These are phyloP conservation scores for Ambispora gerdemannii DNA, from an alignment of 192 early-diverging fungal species.

Conservation along the genomic window DNA sequence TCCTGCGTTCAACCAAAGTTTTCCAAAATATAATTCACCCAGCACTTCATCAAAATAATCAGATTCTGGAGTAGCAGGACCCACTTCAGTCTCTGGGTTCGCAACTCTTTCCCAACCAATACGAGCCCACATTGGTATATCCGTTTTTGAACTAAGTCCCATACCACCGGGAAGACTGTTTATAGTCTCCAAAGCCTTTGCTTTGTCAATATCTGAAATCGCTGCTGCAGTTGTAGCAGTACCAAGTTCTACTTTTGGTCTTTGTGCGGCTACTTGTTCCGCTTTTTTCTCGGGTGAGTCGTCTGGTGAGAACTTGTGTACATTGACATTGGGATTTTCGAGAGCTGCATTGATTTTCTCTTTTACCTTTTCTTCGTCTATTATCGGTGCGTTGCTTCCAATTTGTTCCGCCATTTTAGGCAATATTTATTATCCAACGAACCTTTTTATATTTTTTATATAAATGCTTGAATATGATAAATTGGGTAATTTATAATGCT, in stretches of 20 bases:
- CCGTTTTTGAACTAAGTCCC: not conserved
- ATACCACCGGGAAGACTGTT: constrained; percentile 11
- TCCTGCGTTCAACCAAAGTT: constrained; percentile 25
- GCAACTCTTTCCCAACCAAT: constrained; percentile 18
- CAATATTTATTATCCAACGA: too few relatives aligned
- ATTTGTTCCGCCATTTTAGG: too few relatives aligned
- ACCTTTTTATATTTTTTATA: too few relatives aligned
- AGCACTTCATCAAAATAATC: constrained; percentile 18
- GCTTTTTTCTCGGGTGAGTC: constrained; percentile 21
- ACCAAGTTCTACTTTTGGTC: too few relatives aligned
- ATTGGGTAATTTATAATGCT: too few relatives aligned
- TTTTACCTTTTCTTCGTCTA: not conserved
- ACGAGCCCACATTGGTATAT: constrained; percentile 21
- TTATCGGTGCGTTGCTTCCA: too few relatives aligned
- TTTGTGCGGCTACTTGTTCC: not conserved
- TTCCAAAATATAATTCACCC: constrained; percentile 17
- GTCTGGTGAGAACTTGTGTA: constrained; percentile 3
- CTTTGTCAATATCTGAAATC: not conserved
- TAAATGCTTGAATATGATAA: too few relatives aligned
- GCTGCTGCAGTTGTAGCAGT: not conserved
- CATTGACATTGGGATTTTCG: not conserved
- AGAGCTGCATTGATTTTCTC: not conserved
- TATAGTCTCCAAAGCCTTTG: not conserved
- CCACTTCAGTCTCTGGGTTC: too few relatives aligned
- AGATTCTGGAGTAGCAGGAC: not conserved